These are phyloP conservation scores for Exophiala oligosperma DNA, from an alignment of 2,329 filamentous ascomycete genomes.

Conservation along the genomic window DNA sequence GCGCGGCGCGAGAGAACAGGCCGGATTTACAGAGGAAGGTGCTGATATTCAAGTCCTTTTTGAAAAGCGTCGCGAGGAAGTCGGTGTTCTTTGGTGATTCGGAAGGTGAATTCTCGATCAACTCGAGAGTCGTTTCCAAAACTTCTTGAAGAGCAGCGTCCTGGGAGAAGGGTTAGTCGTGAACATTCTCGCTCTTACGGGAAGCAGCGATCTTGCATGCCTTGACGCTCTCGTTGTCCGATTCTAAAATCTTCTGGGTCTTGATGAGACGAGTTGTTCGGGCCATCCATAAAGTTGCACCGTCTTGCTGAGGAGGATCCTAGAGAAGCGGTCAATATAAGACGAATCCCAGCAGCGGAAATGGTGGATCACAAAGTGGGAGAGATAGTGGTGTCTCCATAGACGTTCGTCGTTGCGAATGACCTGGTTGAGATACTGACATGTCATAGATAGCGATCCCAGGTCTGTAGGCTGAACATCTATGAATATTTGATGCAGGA, in stretches of 20 bases:
- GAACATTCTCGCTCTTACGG: no score
- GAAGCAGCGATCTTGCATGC: slow-evolving; percentile 15
- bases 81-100: slow-evolving; percentile 46
- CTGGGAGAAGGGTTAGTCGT: slow-evolving; percentile 21
- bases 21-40: slow-evolving; percentile 65
- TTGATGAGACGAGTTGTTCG: slow-evolving; percentile 37
- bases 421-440: slow-evolving; percentile 54
- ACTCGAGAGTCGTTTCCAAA: slow-evolving; percentile 34
- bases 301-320: slow-evolving; percentile 23
- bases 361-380: slow-evolving; percentile 48
- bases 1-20: slow-evolving; percentile 60
- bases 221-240: slow-evolving; percentile 43
- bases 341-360: no score
- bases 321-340: background rate
- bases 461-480: slow-evolving; percentile 60
- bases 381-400: slow-evolving; percentile 63
- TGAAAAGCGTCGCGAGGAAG: slow-evolving; percentile 42
- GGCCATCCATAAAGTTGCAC: slow-evolving; percentile 37
- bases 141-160: slow-evolving; percentile 30
- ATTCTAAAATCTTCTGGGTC: slow-evolving; percentile 48
- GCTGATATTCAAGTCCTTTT: slow-evolving; percentile 50
- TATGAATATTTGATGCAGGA: slow-evolving; percentile 62
- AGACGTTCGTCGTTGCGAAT: slow-evolving; percentile 60
- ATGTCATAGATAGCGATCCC: slow-evolving; percentile 52
- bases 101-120: slow-evolving; percentile 46